Percentiles rank a stretch among this genome's conserved stretches.
Evolutionary conservation across 768 basidiomycete species (phyloP).

Genomic region (Suillus hirtellus): DNA sequence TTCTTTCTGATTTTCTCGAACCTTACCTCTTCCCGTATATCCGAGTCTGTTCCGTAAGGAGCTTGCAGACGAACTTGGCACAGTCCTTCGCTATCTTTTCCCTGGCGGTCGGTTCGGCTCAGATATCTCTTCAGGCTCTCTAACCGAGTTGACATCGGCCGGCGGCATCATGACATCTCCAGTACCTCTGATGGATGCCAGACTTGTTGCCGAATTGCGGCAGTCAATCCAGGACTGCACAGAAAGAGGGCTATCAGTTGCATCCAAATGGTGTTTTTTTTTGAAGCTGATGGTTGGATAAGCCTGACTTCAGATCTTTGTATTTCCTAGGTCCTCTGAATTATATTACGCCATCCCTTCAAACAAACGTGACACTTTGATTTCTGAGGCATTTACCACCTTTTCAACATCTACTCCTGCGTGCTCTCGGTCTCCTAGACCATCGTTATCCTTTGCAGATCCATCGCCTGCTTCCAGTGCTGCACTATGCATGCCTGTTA

Average conservation of each 20-base stretch:
- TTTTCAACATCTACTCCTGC: slow-evolving; percentile 66
- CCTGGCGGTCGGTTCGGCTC: not conserved
- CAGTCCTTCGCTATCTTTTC: not conserved
- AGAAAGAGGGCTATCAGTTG: slow-evolving; percentile 65
- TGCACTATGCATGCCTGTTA: slow-evolving; percentile 35
- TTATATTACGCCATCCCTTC: slow-evolving; percentile 61
- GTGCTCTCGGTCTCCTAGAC: slow-evolving; percentile 43
- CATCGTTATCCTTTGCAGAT: slow-evolving; percentile 36
- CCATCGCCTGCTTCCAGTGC: slow-evolving; percentile 28
- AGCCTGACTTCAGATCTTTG: slow-evolving; percentile 18
- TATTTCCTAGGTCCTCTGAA: slow-evolving; percentile 69
- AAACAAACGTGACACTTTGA: slow-evolving; percentile 41
- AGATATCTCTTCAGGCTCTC: not conserved
- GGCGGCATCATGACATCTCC: not conserved
- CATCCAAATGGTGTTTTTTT: slow-evolving; percentile 70
- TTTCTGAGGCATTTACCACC: slow-evolving; percentile 27
- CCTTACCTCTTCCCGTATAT: not conserved
- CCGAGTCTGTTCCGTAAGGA: not conserved
- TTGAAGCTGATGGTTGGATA: slow-evolving; percentile 11
- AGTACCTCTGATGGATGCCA: slow-evolving; percentile 42
- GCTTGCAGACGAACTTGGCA: too few relatives aligned
- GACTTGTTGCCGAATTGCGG: slow-evolving; percentile 57
- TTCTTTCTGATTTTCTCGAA: slow-evolving; percentile 9
- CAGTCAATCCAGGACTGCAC: slow-evolving; percentile 70
- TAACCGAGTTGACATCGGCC: not conserved